Evolutionary conservation across 306 rosid genomes (phyloP).

Genomic region (Lathyrus oleraceus): DNA sequence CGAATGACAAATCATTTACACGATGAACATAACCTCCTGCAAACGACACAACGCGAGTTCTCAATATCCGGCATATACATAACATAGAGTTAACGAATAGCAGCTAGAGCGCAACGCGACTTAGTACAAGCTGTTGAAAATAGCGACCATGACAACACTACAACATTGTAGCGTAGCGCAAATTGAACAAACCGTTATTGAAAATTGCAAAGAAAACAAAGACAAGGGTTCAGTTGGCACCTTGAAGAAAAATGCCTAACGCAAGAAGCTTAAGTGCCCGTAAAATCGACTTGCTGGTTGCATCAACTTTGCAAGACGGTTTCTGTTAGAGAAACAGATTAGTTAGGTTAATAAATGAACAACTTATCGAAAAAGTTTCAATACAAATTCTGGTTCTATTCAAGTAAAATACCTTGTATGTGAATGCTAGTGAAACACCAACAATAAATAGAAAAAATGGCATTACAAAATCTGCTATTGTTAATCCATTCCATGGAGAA

Average conservation of each 20-base stretch:
- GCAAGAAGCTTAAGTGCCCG: conserved; percentile 75
- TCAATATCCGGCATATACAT: background rate
- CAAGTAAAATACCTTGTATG: conserved; percentile 72
- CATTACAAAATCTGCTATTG: conserved; percentile 92
- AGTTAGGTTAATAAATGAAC: conserved; percentile 16
- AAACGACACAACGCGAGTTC: conserved; percentile 8
- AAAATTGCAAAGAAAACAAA: conserved; percentile 19
- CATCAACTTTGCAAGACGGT: conserved; percentile 56
- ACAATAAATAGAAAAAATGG: conserved; percentile 94
- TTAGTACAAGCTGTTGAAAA: no score
- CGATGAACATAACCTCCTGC: conserved; percentile 92
- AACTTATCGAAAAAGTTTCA: background rate
- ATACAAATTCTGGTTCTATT: no score
- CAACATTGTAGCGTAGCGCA: background rate
- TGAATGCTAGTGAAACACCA: conserved; percentile 83
- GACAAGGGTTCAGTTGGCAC: conserved; percentile 40
- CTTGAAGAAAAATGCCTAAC: conserved; percentile 93
- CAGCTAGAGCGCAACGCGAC: no score
- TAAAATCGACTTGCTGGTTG: conserved; percentile 65
- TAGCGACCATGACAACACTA: no score
- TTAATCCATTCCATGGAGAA: conserved; percentile 96
- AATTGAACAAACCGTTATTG: background rate
- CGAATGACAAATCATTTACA: conserved; percentile 69
- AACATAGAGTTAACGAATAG: no score
- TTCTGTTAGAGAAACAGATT: conserved; percentile 52